Evolutionary conservation across 2,329 filamentous ascomycete genomes (phyloP), one percentile per base, ranked within the genome.

Genomic region (Cytospora paraplurivora): DNA sequence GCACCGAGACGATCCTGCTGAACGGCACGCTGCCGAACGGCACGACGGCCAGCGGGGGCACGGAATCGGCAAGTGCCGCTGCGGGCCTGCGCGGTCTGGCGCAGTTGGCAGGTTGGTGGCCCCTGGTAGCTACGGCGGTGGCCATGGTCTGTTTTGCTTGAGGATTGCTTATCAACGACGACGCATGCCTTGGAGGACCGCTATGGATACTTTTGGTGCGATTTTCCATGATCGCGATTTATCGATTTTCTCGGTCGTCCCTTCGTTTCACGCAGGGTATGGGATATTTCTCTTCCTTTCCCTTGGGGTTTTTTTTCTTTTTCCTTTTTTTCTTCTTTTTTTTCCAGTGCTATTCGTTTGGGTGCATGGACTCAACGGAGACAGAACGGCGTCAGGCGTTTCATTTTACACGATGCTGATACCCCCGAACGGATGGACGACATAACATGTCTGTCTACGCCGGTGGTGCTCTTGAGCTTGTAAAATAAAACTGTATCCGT

Each of bases 21-120:
- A 92, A 93, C 72, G 91, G 91, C n/a, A 90, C 88, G 0, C 77
- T 94, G 4, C 84, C 87, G 35, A 89, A 90, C 68, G 86, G 85
- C 56, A 90, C 88, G 0, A 88, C 85, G 0, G 79, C 82, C 0
- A 65, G 78, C 4, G 79, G 78, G 13, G 81, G 79, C 33, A 76
- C 73, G 15, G 79, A 79, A 1, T 73, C 76, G 55, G 73, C 79
- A 8, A 73, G 68, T 21, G 76, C 75, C n/a, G 76, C 68, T 21
- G 68, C 66, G 3, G 70, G 74, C 35, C 66, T 78, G 66, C 68
- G 67, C 13, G 68, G 68, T 1, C 59, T 81, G 49, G 69, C 76
- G 2, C 71, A 79, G 64, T 68, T 76, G 1, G 72, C 77, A 5
- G 83, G 82, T 34, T 80, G 78, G 72, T 85, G 82, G 83, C 82